Evolutionary conservation across 352 stramenopile genomes (phyloP).

Genomic region (Globisporangium paddicum): DNA sequence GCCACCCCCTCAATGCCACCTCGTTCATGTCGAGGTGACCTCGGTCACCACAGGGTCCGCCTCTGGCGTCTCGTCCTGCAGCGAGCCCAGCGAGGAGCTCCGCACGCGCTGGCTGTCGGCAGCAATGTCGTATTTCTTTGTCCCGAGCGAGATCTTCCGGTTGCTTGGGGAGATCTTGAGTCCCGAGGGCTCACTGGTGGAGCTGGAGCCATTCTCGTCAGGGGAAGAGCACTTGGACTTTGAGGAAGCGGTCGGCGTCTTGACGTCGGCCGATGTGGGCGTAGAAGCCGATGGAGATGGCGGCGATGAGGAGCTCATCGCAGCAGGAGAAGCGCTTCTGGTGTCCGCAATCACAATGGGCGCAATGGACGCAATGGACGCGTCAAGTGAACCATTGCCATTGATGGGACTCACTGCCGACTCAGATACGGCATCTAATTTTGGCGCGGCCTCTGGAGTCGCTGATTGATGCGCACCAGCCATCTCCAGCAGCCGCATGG

Average conservation of each 20-base stretch:
- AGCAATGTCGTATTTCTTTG: conserved; percentile 18
- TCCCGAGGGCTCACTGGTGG: background rate
- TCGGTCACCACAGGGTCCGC: background rate
- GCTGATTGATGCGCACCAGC: conserved; percentile 1
- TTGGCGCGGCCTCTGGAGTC: conserved; percentile 1
- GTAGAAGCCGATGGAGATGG: background rate
- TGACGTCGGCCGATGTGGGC: background rate
- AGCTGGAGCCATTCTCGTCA: background rate
- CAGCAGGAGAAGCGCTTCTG: background rate
- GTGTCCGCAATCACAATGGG: background rate
- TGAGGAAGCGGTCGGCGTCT: conserved; percentile 4
- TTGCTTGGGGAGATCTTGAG: conserved; percentile 45
- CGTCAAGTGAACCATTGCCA: background rate
- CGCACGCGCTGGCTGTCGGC: conserved; percentile 19
- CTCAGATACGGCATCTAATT: conserved; percentile 6
- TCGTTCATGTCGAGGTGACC: conserved; percentile 4
- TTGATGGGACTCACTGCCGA: background rate
- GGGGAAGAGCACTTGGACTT: background rate
- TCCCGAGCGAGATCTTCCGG: conserved; percentile 34
- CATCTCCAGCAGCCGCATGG: conserved; percentile 9
- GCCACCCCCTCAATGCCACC: background rate
- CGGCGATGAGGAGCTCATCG: background rate
- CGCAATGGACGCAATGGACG: background rate
- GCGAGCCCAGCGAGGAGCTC: conserved; percentile 34
- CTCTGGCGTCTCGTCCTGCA: conserved; percentile 21